These are phyloP conservation scores for Fusarium nisikadoi DNA, from an alignment of 2,329 filamentous ascomycete genomes.

Conservation along the genomic window DNA sequence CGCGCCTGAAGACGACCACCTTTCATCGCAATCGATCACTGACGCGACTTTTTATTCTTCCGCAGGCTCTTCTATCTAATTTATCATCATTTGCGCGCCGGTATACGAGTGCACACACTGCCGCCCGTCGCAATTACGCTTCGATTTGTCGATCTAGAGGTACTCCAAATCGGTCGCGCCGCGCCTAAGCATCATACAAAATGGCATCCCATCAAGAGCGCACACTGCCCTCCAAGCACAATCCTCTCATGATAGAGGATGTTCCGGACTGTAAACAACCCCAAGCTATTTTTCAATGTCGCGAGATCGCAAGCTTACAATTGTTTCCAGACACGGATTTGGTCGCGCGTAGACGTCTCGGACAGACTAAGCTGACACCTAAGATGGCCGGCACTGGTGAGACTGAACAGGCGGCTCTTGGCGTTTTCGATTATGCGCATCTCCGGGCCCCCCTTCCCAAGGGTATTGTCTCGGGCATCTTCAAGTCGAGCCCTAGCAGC, in stretches of 20 bases:
- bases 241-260: conserved; percentile 73
- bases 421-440: conserved; percentile 95
- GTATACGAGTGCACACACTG: neutral
- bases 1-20: conserved; percentile 12
- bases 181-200: conserved; percentile 50
- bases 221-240: conserved; percentile 69
- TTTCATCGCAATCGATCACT: conserved; percentile 28
- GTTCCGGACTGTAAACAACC: conserved; percentile 68
- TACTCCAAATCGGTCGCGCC: conserved; percentile 34
- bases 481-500: conserved; percentile 86
- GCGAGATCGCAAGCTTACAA: conserved; percentile 41
- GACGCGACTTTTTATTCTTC: conserved; percentile 21
- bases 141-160: conserved; percentile 28
- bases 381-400: conserved; percentile 82
- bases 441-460: conserved; percentile 91
- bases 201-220: conserved; percentile 54
- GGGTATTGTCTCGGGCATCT: conserved; percentile 92
- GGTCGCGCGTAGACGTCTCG: conserved; percentile 85
- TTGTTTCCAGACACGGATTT: conserved; percentile 73
- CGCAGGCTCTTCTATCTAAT: conserved; percentile 17
- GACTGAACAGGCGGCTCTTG: conserved; percentile 77
- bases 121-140: conserved; percentile 25
- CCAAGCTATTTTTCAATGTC: conserved; percentile 6
- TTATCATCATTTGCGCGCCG: conserved; percentile 29
- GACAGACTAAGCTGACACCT: conserved; percentile 89